Percentiles rank a stretch among this genome's conserved stretches.
Conservation (phyloP, 1,284 basidiomycete genomes). For the Microbotryum violaceum region DNA sequence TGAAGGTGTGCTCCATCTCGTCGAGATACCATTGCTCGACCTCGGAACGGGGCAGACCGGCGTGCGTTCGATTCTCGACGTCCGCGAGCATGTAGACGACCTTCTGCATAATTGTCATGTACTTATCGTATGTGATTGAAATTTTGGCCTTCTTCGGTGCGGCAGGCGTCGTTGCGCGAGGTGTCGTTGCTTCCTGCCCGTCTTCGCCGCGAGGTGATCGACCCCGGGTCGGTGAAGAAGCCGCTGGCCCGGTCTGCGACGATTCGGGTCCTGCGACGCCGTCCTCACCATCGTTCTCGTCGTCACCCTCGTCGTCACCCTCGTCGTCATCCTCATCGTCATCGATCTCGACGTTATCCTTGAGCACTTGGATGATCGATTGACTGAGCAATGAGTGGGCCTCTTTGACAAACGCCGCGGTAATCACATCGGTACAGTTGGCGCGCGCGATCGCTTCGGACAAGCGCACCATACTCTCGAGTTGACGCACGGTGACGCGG, state of each 20-base stretch:
- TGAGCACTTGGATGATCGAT: conserved; percentile 98
- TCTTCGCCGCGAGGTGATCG: no score
- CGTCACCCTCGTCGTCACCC: conserved; percentile 49
- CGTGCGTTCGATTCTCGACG: conserved; percentile 65
- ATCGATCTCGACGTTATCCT: conserved; percentile 96
- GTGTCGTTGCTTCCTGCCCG: conserved; percentile 29
- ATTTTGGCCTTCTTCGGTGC: conserved; percentile 59
- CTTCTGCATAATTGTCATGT: conserved; percentile 80
- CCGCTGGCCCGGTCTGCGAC: conserved; percentile 40
- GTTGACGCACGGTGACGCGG: conserved; percentile 89
- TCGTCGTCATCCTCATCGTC: conserved; percentile 67
- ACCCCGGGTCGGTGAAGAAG: conserved; percentile 33
- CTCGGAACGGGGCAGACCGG: conserved; percentile 77
- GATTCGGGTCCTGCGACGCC: conserved; percentile 43
- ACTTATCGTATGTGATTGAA: conserved; percentile 91
- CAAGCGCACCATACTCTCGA: conserved; percentile 95
- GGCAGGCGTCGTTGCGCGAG: conserved; percentile 33
- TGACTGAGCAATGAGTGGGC: conserved; percentile 88
- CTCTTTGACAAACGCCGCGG: conserved; percentile 86
- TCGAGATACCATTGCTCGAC: conserved; percentile 97
- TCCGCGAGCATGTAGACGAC: conserved; percentile 75
- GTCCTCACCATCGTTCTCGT: conserved; percentile 28
- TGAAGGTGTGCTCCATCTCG: conserved; percentile 71
- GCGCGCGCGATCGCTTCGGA: conserved; percentile 95
- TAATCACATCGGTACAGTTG: conserved; percentile 88